Percentiles rank a stretch among this genome's conserved stretches.
These are phyloP conservation scores for Colletotrichum lini DNA, from an alignment of 2,329 filamentous ascomycete genomes.

Conservation along the genomic window DNA sequence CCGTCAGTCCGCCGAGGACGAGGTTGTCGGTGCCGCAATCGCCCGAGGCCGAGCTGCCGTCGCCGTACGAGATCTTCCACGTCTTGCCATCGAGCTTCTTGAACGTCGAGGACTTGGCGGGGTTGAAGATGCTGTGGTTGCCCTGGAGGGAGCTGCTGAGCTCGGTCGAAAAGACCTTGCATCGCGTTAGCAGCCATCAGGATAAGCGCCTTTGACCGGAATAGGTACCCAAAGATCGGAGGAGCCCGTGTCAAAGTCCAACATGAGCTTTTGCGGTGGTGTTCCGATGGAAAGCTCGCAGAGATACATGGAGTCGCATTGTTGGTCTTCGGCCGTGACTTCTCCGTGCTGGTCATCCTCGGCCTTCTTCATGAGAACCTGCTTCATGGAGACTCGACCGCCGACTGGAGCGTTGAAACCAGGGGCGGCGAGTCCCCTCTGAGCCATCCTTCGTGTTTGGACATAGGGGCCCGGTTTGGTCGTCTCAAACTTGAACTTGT, in stretches of 20 bases:
- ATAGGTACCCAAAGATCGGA: conserved; percentile 81
- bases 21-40: conserved; percentile 77
- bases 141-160: conserved; percentile 44
- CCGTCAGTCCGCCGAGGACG: conserved; percentile 75
- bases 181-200: neutral
- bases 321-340: conserved; percentile 54
- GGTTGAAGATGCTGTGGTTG: conserved; percentile 61
- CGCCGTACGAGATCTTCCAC: conserved; percentile 78
- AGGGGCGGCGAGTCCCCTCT: conserved; percentile 38
- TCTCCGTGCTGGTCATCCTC: conserved; percentile 29
- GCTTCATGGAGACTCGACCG: conserved; percentile 36
- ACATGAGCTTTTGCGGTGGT: conserved; percentile 71
- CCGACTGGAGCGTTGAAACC: conserved; percentile 32
- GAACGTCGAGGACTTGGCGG: conserved; percentile 54
- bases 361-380: conserved; percentile 31
- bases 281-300: conserved; percentile 58
- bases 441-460: conserved; percentile 35
- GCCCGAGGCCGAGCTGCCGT: conserved; percentile 74
- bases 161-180: conserved; percentile 50
- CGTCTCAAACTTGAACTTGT: conserved; percentile 40
- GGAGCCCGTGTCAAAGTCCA: conserved; percentile 83
- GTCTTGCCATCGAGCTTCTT: conserved; percentile 58
- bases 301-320: conserved; percentile 67
- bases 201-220: conserved; percentile 56
- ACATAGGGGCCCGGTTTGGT: conserved; percentile 38